Evolutionary conservation across 257 asterid genomes (phyloP).

Genomic region (Nicotiana tomentosiformis): DNA sequence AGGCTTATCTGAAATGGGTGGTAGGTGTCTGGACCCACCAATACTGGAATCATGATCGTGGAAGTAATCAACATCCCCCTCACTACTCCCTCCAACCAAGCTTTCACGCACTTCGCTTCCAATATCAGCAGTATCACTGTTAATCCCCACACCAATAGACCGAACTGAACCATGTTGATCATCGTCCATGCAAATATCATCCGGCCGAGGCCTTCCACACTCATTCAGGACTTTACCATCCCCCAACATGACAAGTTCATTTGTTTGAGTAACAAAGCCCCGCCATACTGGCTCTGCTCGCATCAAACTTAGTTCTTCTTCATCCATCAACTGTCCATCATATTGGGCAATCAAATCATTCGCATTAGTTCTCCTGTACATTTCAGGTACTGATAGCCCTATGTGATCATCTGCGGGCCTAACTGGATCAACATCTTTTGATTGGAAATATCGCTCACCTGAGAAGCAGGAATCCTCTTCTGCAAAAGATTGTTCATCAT

Average conservation of each 20-base stretch:
- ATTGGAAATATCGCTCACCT: conserved; percentile 66
- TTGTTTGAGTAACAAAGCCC: conserved; percentile 78
- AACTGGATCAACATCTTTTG: conserved; percentile 51
- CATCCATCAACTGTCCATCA: conserved; percentile 90
- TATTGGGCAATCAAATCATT: conserved; percentile 56
- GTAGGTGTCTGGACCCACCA: conserved; percentile 39
- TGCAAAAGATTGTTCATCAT: conserved; percentile 78
- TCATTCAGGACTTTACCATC: conserved; percentile 54
- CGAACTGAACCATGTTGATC: conserved; percentile 95
- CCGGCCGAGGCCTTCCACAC: conserved; percentile 52
- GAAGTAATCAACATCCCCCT: conserved; percentile 76
- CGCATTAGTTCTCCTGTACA: conserved; percentile 38
- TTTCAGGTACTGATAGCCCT: conserved; percentile 41
- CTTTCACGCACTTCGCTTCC: conserved; percentile 89
- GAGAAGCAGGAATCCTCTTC: conserved; percentile 92
- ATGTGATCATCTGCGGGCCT: conserved; percentile 49
- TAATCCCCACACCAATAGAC: conserved; percentile 98
- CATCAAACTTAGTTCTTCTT: conserved; percentile 75
- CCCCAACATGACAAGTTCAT: conserved; percentile 69
- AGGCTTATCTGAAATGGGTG: conserved; percentile 38
- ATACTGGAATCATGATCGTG: conserved; percentile 46
- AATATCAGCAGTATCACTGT: conserved; percentile 86
- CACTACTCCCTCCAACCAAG: conserved; percentile 91
- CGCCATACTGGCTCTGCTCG: conserved; percentile 88
- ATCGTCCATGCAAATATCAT: conserved; percentile 69